These are phyloP conservation scores for Alternaria sp. DNA, from an alignment of 2,329 filamentous ascomycete genomes.

Conservation along the genomic window DNA sequence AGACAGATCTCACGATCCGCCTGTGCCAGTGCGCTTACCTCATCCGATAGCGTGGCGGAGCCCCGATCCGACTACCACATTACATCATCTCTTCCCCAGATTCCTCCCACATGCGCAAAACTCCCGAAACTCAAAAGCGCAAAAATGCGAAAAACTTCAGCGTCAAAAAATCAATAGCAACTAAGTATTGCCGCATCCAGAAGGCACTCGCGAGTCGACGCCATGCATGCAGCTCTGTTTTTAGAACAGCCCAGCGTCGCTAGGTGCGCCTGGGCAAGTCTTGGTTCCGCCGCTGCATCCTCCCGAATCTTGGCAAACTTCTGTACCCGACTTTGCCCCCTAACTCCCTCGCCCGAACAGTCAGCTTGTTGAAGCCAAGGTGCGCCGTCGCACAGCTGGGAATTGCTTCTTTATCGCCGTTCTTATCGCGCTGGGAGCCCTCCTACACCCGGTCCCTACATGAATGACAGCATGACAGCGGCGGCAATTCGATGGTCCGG, in stretches of 20 bases:
- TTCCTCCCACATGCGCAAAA: not conserved
- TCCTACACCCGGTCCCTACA: not conserved
- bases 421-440: not conserved
- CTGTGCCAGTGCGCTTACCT: not conserved
- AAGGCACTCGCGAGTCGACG: not conserved
- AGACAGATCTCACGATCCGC: not conserved
- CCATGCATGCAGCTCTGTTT: slow-evolving; percentile 3
- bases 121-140: not conserved
- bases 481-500: not conserved
- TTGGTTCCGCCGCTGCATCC: slow-evolving; percentile 2
- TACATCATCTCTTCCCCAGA: not conserved
- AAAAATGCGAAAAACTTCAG: not conserved
- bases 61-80: not conserved
- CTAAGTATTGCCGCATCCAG: not conserved
- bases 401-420: not conserved
- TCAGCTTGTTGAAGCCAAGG: not conserved
- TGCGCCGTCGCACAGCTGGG: not conserved
- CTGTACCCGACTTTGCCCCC: not conserved
- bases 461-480: not conserved
- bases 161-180: not conserved
- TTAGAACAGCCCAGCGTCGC: not conserved
- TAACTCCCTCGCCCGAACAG: not conserved
- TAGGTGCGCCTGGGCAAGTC: not conserved
- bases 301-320: slow-evolving; percentile 1
- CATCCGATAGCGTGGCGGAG: not conserved